Evolutionary conservation across 345 rosid genomes (phyloP).

Genomic region (Noccaea bulbosa): DNA sequence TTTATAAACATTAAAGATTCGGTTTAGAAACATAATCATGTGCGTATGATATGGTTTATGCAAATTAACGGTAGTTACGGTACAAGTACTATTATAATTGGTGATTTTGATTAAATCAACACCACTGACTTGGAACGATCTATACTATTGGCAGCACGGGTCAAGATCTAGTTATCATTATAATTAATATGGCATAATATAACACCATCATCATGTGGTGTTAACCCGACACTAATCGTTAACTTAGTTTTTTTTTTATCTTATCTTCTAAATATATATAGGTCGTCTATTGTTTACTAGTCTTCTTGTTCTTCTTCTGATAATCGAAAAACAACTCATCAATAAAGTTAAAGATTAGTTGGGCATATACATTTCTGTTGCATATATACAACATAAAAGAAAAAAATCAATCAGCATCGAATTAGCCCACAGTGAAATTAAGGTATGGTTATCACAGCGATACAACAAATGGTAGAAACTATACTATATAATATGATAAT

Average conservation of each 20-base stretch:
- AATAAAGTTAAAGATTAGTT: neutral
- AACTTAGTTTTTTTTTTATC: neutral
- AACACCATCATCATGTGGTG: slow-evolving; percentile 16
- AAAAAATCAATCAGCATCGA: neutral
- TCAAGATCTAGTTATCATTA: too few relatives aligned
- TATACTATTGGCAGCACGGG: too few relatives aligned
- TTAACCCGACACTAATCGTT: neutral
- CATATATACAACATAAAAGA: neutral
- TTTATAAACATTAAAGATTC: slow-evolving; percentile 15
- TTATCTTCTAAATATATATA: neutral
- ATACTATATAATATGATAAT: neutral
- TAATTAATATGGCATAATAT: neutral
- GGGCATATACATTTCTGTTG: neutral
- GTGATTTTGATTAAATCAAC: slow-evolving; percentile 28
- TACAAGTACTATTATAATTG: neutral
- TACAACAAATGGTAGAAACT: neutral
- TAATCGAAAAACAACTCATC: neutral
- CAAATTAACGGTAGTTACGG: neutral
- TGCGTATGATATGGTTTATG: slow-evolving; percentile 19
- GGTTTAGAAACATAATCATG: slow-evolving; percentile 26
- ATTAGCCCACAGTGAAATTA: neutral
- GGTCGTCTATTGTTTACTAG: slow-evolving; percentile 6
- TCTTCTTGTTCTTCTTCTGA: neutral
- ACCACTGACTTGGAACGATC: slow-evolving; percentile 26
- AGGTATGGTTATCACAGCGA: neutral